phyloP scores from a whole-genome alignment of 108 stramenopile genomes.

The Schizochytrium sp. region DNA sequence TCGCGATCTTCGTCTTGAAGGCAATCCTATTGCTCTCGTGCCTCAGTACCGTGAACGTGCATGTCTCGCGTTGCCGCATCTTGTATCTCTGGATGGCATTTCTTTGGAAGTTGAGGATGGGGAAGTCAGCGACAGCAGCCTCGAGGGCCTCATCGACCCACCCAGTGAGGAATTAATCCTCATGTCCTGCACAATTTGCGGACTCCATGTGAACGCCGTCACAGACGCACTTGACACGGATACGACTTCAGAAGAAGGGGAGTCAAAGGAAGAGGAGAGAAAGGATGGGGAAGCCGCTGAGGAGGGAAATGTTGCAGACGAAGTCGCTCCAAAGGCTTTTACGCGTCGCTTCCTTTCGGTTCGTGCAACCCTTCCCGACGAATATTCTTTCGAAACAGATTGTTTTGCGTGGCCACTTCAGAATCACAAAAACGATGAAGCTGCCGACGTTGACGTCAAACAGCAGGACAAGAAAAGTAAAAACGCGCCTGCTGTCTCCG shows the following conservation, averaged over 20 bases:
- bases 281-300: too few species aligned
- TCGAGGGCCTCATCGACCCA: neutral
- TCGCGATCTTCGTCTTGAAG: neutral
- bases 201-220: neutral
- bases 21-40: neutral
- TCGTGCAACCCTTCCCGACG: too few species aligned
- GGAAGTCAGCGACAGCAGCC: neutral
- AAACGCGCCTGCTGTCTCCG: neutral
- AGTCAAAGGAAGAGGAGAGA: neutral
- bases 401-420: too few species aligned
- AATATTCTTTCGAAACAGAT: too few species aligned
- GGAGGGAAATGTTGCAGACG: too few species aligned
- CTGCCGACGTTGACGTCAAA: neutral
- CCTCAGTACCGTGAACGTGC: neutral
- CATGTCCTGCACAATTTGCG: neutral
- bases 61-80: neutral
- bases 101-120: neutral
- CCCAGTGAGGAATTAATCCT: neutral
- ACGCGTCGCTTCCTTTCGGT: too few species aligned
- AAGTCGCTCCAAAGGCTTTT: too few species aligned
- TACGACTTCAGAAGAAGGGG: neutral
- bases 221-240: neutral
- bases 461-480: neutral
- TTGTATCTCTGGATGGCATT: neutral
- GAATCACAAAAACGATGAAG: too few species aligned